Percentiles rank a stretch among this genome's conserved stretches.
phyloP scores from a whole-genome alignment of 1,139 yeast species.

The Lodderomyces elongisporus region DNA sequence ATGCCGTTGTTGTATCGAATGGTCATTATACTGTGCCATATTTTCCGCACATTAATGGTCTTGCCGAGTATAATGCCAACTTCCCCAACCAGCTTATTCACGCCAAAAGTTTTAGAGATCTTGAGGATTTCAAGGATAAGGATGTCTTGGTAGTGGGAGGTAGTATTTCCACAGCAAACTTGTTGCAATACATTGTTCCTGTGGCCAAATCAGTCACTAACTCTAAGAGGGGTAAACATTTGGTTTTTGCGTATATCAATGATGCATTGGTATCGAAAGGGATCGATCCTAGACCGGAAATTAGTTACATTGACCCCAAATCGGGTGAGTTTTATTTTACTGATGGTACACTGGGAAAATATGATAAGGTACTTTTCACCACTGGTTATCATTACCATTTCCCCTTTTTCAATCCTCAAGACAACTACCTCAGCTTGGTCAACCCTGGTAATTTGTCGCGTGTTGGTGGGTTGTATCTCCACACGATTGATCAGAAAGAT shows the following conservation, averaged over 20 bases:
- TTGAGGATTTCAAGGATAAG: slow-evolving; percentile 40
- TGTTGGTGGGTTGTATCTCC: slow-evolving; percentile 33
- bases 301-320: slow-evolving; percentile 22
- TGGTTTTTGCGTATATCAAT: slow-evolving; percentile 28
- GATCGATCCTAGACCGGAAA: slow-evolving; percentile 25
- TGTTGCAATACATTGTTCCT: slow-evolving; percentile 46
- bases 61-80: slow-evolving; percentile 41
- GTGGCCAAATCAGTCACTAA: slow-evolving; percentile 33
- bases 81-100: slow-evolving; percentile 51
- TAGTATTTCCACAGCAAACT: slow-evolving; percentile 45
- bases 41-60: slow-evolving; percentile 47
- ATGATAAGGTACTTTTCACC: slow-evolving; percentile 28
- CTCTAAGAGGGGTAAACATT: slow-evolving; percentile 31
- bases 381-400: slow-evolving; percentile 37
- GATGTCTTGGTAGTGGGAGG: slow-evolving; percentile 48
- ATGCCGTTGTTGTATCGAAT: slow-evolving; percentile 47
- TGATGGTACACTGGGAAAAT: slow-evolving; percentile 24
- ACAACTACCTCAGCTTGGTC: slow-evolving; percentile 15
- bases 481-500: slow-evolving; percentile 37
- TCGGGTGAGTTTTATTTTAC: slow-evolving; percentile 23
- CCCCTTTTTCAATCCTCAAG: slow-evolving; percentile 23
- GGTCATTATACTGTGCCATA: slow-evolving; percentile 54
- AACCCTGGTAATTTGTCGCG: slow-evolving; percentile 24
- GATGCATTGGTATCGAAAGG: slow-evolving; percentile 36
- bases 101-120: slow-evolving; percentile 53